A percentile compares a stretch with the other conserved stretches of the same genome.
These are phyloP conservation scores for Neurospora crassa DNA, from an alignment of 2,329 filamentous ascomycete species.

Conservation along the genomic window DNA sequence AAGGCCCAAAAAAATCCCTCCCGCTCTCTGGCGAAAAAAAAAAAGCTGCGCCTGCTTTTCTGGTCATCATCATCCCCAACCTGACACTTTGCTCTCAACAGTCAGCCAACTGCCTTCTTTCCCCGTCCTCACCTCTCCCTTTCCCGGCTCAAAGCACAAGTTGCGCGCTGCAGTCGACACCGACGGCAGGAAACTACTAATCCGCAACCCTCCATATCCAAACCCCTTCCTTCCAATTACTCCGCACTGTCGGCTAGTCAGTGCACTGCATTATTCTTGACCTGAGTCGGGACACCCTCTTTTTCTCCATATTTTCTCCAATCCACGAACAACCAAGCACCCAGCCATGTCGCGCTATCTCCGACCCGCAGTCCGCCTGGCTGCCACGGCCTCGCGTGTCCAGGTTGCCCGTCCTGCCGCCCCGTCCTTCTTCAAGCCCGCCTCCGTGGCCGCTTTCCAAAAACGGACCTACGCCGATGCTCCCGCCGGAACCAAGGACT, in stretches of 20 bases:
- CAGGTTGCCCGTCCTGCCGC: constrained; percentile 18
- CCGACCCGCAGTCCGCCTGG: constrained; percentile 34
- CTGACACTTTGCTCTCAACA: background rate
- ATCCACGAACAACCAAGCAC: constrained; percentile 7
- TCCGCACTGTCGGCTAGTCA: background rate
- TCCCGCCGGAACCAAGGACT: constrained; percentile 63
- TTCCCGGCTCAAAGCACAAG: background rate
- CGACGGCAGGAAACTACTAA: background rate
- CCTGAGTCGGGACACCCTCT: constrained; percentile 1
- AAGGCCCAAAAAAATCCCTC: constrained; percentile 19
- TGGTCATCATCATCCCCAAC: background rate
- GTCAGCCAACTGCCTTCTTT: background rate
- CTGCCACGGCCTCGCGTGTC: constrained; percentile 25
- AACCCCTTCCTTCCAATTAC: background rate
- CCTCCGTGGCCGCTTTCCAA: constrained; percentile 31
- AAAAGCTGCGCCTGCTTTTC: background rate
- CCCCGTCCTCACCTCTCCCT: background rate
- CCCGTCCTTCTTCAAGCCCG: constrained; percentile 17
- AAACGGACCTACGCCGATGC: constrained; percentile 46
- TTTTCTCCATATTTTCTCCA: constrained; percentile 5
- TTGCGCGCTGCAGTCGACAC: background rate
- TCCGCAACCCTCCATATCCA: background rate
- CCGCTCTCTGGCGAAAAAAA: constrained; percentile 9
- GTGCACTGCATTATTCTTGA: background rate
- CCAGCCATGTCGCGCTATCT: constrained; percentile 35